Evolutionary conservation across 306 rosid species (phyloP).

Genomic region (Fragaria nilgerrensis): DNA sequence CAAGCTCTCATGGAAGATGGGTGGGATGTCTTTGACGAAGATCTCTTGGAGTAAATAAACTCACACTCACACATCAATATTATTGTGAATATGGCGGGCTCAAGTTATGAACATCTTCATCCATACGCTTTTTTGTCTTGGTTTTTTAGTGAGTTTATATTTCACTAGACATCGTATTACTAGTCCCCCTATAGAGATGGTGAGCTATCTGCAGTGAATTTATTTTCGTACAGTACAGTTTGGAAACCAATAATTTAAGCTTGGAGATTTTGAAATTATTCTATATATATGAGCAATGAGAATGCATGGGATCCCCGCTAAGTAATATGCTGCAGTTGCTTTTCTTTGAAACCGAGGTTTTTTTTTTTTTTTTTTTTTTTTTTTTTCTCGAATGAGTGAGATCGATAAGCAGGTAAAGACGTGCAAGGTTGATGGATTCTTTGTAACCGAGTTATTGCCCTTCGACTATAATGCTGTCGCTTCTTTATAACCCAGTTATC

Average conservation of each 20-base stretch:
- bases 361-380: no score
- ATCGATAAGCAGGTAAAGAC: no score
- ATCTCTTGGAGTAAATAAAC: conserved; percentile 12
- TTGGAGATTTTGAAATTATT: not conserved
- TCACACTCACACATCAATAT: not conserved
- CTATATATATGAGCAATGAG: not conserved
- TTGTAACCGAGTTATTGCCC: not conserved
- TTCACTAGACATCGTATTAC: not conserved
- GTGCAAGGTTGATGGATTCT: no score
- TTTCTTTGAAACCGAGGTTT: not conserved
- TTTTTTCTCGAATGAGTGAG: no score
- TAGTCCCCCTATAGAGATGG: not conserved
- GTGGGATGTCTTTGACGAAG: conserved; percentile 62
- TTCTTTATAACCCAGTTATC: not conserved
- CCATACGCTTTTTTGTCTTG: not conserved
- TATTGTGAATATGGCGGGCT: conserved; percentile 25
- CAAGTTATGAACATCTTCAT: not conserved
- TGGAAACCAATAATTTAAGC: not conserved
- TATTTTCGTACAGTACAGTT: not conserved
- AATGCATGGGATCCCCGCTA: not conserved
- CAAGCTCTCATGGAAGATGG: conserved; percentile 62
- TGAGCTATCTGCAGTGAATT: not conserved
- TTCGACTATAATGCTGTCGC: not conserved
- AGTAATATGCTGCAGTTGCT: not conserved
- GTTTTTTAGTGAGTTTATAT: not conserved